phyloP scores from a whole-genome alignment of 140 eudicot genomes.

The Flaveria floridana region DNA sequence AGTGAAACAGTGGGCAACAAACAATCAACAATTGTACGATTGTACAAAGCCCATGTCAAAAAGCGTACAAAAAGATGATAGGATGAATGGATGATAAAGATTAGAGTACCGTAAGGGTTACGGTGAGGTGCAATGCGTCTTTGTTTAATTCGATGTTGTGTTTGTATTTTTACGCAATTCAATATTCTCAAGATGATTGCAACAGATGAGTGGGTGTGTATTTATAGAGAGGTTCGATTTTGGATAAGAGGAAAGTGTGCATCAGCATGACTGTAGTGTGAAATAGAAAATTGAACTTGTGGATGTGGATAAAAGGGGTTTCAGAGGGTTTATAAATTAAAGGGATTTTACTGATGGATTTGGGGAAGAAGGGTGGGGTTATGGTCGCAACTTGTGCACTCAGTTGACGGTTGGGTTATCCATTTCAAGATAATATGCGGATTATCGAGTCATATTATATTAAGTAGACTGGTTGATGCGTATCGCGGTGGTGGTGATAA shows the following conservation, averaged over 20 bases:
- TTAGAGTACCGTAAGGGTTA: conserved; percentile 25
- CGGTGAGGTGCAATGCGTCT: conserved; percentile 30
- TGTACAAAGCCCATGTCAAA: background rate
- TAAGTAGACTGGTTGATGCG: no score
- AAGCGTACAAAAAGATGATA: conserved; percentile 13
- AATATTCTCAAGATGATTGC: background rate
- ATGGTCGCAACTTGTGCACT: conserved; percentile 27
- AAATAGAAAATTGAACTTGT: conserved; percentile 21
- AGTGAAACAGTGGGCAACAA: no score
- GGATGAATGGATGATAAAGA: conserved; percentile 3
- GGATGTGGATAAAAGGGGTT: background rate
- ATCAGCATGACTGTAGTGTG: conserved; percentile 15
- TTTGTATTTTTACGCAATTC: background rate
- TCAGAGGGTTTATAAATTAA: conserved; percentile 27
- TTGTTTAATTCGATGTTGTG: background rate
- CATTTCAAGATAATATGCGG: conserved; percentile 1
- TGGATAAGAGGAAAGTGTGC: conserved; percentile 24
- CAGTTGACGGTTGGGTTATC: conserved; percentile 25
- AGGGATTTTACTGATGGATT: conserved; percentile 14
- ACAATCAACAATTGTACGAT: no score
- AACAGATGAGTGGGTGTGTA: background rate
- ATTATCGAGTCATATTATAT: no score
- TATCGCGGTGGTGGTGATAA: no score
- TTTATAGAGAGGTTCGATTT: background rate
- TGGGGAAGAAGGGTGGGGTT: conserved; percentile 17